These are phyloP conservation scores for Russula ochroleuca DNA, from an alignment of 768 basidiomycete species.

Conservation along the genomic window DNA sequence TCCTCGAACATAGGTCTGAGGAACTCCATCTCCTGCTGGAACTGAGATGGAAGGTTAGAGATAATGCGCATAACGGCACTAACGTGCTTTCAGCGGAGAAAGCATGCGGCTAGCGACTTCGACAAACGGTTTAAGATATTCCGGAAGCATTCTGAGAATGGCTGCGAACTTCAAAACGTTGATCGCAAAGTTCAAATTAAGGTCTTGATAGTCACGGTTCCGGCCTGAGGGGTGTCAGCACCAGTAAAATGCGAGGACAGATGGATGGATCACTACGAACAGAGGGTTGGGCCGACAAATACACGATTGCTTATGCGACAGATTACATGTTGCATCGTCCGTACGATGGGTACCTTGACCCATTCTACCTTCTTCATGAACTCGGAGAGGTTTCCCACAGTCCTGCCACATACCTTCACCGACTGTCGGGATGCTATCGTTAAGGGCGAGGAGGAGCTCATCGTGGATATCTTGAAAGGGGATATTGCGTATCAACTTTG, in stretches of 20 bases:
- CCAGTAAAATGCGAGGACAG: not conserved
- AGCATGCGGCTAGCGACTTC: not conserved
- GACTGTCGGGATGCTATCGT: slow-evolving; percentile 33
- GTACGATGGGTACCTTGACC: slow-evolving; percentile 27
- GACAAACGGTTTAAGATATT: slow-evolving; percentile 37
- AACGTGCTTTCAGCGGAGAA: not conserved
- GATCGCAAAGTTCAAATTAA: slow-evolving; percentile 35
- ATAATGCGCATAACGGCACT: slow-evolving; percentile 25
- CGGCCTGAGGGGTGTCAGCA: slow-evolving; percentile 29
- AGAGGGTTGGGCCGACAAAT: slow-evolving; percentile 37
- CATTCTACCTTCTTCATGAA: slow-evolving; percentile 32
- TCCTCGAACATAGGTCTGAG: slow-evolving; percentile 24
- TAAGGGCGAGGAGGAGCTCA: slow-evolving; percentile 30
- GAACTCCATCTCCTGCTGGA: slow-evolving; percentile 16
- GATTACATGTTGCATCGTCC: slow-evolving; percentile 31
- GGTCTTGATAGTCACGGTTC: slow-evolving; percentile 32
- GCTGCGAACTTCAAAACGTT: slow-evolving; percentile 32
- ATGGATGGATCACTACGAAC: slow-evolving; percentile 28
- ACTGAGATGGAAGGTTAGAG: slow-evolving; percentile 21
- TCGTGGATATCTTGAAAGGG: slow-evolving; percentile 30
- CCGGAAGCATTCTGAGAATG: slow-evolving; percentile 36
- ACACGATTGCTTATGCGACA: slow-evolving; percentile 35
- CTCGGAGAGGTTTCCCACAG: not conserved
- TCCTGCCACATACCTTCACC: slow-evolving; percentile 16
- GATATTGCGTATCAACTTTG: slow-evolving; percentile 33